Conservation (phyloP, 2,329 filamentous ascomycete species). For the Neonectria ditissima region DNA sequence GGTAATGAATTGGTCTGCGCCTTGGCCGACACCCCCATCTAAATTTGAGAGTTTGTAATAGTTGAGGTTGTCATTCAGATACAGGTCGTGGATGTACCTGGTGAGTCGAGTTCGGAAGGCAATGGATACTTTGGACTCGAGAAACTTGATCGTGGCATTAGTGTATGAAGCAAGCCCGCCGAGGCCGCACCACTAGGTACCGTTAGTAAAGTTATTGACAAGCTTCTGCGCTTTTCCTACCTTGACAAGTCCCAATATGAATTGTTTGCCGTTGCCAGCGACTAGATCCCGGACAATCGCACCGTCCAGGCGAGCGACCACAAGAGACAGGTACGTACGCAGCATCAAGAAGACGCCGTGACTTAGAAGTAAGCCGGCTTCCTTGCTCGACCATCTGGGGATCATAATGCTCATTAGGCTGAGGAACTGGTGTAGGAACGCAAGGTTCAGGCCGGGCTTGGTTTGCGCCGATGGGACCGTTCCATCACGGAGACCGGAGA, state of each 20-base stretch:
- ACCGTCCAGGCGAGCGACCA: constrained; percentile 93
- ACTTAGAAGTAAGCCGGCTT: constrained; percentile 88
- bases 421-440: constrained; percentile 96
- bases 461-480: constrained; percentile 88
- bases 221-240: constrained; percentile 50
- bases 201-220: constrained; percentile 3
- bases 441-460: constrained; percentile 93
- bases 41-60: constrained; percentile 96
- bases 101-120: constrained; percentile 96
- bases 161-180: constrained; percentile 95
- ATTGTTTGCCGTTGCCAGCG: constrained; percentile 90
- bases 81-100: constrained; percentile 96
- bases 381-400: constrained; percentile 93
- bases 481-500: constrained; percentile 80
- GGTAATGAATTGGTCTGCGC: constrained; percentile 96
- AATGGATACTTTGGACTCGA: constrained; percentile 98
- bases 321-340: constrained; percentile 91
- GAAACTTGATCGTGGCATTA: constrained; percentile 98
- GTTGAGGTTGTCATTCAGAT: constrained; percentile 92
- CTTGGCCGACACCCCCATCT: constrained; percentile 91
- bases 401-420: constrained; percentile 98
- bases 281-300: constrained; percentile 97
- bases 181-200: constrained; percentile 83
- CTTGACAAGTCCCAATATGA: constrained; percentile 89
- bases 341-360: constrained; percentile 92